Base-by-base conservation (phyloP, 208 protist genomes). In the Strigomonas culicis region DNA sequence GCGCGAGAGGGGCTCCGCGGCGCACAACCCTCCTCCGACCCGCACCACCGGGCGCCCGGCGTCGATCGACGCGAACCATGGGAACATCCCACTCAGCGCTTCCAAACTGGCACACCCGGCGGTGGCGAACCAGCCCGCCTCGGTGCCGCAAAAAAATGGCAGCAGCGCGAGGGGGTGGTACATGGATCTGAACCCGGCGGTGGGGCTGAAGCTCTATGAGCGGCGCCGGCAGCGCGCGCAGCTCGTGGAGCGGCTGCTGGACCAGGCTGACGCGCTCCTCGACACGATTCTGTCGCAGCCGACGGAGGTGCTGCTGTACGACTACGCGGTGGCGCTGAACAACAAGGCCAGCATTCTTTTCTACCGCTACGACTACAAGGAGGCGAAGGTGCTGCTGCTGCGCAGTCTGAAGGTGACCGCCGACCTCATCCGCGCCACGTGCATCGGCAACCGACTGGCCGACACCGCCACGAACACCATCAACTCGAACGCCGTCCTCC, bases 301-400 rank as follows among this genome's bases (percentile, higher is more conserved):
- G 0, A 50, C 55, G n/a, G 68, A 83, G 44, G 62, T 79, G 13
- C 66, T 74, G 2, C 66, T 75, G 1, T 71, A 80, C 51, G 73
- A 80, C 60, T 74, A 74, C 66, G 78, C 74, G 6, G 73, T 74
- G 22, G 78, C 78, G 30, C 70, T 80, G 34, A 79, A 84, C 53
- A 84, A 84, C 68, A 55, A 71, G 46, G 78, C 78, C 30, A 72
- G 68, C 27, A 62, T 78, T 59, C 63, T 72, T 28, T 41, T 75
- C 13, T 75, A 69, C 58, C 63, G 63, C 3, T 46, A 68, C 43
- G 64, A 75, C 17, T 76, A 75, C 49, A 50, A 50, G 0, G 39
- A 44, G 53, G 72, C 78, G 41, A 50, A 49, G 47, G 27, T 34
- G 28, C 64, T 77, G 19, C 55, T 81, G 50, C 60, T 66, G 60